Evolutionary conservation across 768 basidiomycete genomes (phyloP).

Genomic region (Boletellus emodensis): DNA sequence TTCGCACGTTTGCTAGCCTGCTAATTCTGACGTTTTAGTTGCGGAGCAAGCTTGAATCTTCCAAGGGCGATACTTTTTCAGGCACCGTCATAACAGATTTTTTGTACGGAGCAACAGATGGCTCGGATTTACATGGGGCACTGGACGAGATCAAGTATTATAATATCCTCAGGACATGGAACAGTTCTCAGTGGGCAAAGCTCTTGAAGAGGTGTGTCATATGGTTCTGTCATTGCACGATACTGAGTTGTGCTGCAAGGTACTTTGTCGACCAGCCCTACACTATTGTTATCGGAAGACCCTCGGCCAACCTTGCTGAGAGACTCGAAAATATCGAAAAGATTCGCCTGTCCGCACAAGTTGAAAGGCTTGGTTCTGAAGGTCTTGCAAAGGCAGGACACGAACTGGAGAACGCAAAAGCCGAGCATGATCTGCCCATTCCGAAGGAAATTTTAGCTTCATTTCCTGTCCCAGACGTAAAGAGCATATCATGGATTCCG

Average conservation of each 20-base stretch:
- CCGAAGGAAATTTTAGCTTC: conserved; percentile 74
- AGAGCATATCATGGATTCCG: conserved; percentile 90
- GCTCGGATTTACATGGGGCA: conserved; percentile 65
- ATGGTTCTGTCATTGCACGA: conserved; percentile 3
- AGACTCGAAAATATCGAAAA: conserved; percentile 81
- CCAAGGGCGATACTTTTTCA: conserved; percentile 78
- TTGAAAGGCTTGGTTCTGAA: conserved; percentile 66
- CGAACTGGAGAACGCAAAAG: conserved; percentile 77
- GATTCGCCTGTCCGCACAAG: conserved; percentile 65
- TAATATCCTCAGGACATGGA: conserved; percentile 64
- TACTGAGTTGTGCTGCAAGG: conserved; percentile 38
- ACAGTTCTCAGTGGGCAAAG: conserved; percentile 68
- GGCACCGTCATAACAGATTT: conserved; percentile 76
- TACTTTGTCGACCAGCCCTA: conserved; percentile 74
- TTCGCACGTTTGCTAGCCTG: background rate
- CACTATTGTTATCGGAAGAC: conserved; percentile 80
- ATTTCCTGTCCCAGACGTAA: conserved; percentile 90
- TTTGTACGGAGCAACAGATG: conserved; percentile 80
- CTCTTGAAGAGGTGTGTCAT: conserved; percentile 65
- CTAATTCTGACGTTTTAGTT: conserved; percentile 43
- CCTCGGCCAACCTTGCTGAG: conserved; percentile 79
- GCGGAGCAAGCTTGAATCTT: conserved; percentile 77
- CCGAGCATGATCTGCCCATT: conserved; percentile 78
- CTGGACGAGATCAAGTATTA: conserved; percentile 81
- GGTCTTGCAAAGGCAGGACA: conserved; percentile 70